Conservation (phyloP, 805 yeast genomes). For the Yarrowia porcina region DNA sequence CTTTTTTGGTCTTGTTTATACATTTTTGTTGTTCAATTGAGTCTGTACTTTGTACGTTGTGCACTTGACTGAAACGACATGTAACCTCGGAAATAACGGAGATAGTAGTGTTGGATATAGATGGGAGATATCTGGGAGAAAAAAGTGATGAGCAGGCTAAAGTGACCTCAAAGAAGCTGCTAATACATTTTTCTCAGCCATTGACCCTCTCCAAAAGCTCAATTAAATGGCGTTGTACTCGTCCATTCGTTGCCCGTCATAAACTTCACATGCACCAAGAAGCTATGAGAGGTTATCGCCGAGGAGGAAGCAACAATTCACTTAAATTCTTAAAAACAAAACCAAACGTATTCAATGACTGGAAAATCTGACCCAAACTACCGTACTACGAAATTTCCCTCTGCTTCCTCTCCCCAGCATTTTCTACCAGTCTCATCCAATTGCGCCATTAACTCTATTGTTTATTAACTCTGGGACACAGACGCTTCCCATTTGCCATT, state of each 20-base stretch:
- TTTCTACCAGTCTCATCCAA: neutral
- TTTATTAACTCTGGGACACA: no score
- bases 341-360: no score
- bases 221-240: neutral
- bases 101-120: no score
- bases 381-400: neutral
- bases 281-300: neutral
- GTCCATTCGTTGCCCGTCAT: neutral
- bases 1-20: neutral
- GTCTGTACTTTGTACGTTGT: no score
- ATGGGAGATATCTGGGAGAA: neutral
- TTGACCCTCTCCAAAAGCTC: neutral
- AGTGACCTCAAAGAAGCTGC: no score
- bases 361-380: no score
- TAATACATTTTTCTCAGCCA: neutral
- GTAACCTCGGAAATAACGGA: neutral
- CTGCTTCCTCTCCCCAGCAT: no score
- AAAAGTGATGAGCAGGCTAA: no score
- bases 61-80: no score
- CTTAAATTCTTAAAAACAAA: no score
- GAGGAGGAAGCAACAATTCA: no score
- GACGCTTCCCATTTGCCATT: constrained; percentile 21
- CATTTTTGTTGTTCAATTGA: no score
- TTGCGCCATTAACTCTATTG: neutral
- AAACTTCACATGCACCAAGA: constrained; percentile 1